A percentile compares a stretch with the other conserved stretches of the same genome.
These are phyloP conservation scores for Angophora floribunda DNA, from an alignment of 345 rosid genomes.

Conservation along the genomic window DNA sequence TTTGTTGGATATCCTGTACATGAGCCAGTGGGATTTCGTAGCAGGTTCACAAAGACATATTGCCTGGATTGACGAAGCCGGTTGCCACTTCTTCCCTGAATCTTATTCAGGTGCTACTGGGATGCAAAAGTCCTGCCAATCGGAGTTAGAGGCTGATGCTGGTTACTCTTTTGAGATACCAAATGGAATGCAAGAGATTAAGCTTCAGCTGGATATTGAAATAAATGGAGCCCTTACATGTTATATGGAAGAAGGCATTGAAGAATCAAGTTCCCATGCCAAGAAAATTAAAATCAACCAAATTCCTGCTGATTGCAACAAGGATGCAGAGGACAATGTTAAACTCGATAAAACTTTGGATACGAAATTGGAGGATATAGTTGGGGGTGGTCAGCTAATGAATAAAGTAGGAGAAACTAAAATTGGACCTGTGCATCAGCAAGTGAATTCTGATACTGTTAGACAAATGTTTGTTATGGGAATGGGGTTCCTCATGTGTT, in stretches of 20 bases:
- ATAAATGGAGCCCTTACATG: constrained; percentile 37
- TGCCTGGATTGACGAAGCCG: constrained; percentile 46
- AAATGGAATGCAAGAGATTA: constrained; percentile 44
- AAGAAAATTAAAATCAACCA: constrained; percentile 29
- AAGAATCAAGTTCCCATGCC: constrained; percentile 44
- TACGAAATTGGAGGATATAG: neutral
- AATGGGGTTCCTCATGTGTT: neutral
- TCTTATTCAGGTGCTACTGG: constrained; percentile 5
- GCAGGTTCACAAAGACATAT: constrained; percentile 17
- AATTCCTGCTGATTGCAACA: constrained; percentile 1
- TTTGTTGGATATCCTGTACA: constrained; percentile 27
- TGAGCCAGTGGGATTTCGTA: constrained; percentile 15
- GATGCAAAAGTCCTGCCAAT: neutral
- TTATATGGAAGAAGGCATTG: constrained; percentile 52
- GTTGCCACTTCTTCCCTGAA: constrained; percentile 27
- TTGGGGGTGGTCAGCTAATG: neutral
- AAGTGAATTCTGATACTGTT: constrained; percentile 3
- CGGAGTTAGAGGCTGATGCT: neutral
- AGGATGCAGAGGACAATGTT: neutral
- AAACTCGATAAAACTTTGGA: neutral
- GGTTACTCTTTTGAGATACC: neutral
- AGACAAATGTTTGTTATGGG: constrained; percentile 12
- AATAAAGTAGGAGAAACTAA: neutral
- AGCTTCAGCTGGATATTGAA: constrained; percentile 72
- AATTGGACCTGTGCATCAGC: neutral